A percentile compares a stretch with the other conserved stretches of the same genome.
phyloP scores from a whole-genome alignment of 495 filamentous ascomycete species.

The Platismatia glauca region DNA sequence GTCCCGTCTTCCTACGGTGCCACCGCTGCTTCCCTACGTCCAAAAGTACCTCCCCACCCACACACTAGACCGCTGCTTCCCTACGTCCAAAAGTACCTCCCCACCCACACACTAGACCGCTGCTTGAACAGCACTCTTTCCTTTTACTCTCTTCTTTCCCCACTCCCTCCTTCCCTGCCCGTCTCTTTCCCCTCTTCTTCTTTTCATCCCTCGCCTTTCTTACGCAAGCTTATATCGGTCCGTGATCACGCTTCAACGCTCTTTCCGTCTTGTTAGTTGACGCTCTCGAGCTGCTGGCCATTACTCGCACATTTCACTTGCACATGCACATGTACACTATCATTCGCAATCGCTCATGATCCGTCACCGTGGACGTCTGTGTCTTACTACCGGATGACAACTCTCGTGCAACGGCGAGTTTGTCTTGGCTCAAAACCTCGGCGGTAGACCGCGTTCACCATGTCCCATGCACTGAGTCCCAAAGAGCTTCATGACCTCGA shows the following conservation, averaged over 20 bases:
- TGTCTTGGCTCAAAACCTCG: background rate
- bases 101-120: too few relatives aligned
- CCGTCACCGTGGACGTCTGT: background rate
- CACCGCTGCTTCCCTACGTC: too few relatives aligned
- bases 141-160: background rate
- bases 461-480: constrained; percentile 9
- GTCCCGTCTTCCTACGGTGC: too few relatives aligned
- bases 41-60: background rate
- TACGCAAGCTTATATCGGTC: background rate
- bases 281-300: background rate
- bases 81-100: too few relatives aligned
- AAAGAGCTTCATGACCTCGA: constrained; percentile 37
- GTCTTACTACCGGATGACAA: background rate
- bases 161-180: background rate
- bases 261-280: background rate
- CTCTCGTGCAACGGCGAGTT: background rate
- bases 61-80: background rate
- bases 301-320: background rate
- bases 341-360: background rate
- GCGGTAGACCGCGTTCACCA: background rate
- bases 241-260: background rate
- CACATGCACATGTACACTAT: background rate
- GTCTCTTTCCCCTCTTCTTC: background rate
- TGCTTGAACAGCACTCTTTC: background rate
- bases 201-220: background rate